A percentile compares a stretch with the other conserved stretches of the same genome.
Conservation (phyloP, 768 basidiomycete species). For the Agrocybe pediades region DNA sequence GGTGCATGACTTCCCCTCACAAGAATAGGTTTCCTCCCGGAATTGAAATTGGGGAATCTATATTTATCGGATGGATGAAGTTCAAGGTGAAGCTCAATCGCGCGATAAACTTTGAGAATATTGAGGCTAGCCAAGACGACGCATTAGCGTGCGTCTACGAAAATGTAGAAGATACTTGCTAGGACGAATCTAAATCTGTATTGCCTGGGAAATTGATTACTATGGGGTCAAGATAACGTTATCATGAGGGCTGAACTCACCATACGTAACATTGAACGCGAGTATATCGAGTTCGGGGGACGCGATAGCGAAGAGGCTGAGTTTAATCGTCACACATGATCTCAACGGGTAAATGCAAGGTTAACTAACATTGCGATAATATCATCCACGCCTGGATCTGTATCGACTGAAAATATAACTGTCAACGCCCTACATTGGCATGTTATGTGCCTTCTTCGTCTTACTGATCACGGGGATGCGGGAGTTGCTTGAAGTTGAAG, state of each 20-base stretch:
- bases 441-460: slow-evolving; percentile 24
- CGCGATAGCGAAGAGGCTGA: slow-evolving; percentile 73
- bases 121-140: slow-evolving; percentile 59
- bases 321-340: not conserved
- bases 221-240: not conserved
- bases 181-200: slow-evolving; percentile 61
- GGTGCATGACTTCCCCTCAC: slow-evolving; percentile 66
- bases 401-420: slow-evolving; percentile 57
- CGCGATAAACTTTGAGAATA: slow-evolving; percentile 75
- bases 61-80: slow-evolving; percentile 50
- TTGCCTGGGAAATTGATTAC: slow-evolving; percentile 52
- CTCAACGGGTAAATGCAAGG: not conserved
- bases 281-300: slow-evolving; percentile 84
- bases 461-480: slow-evolving; percentile 76
- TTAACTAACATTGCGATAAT: slow-evolving; percentile 67
- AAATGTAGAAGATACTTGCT: slow-evolving; percentile 41
- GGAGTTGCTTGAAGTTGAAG: slow-evolving; percentile 71
- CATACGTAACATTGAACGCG: slow-evolving; percentile 76
- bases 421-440: not conserved
- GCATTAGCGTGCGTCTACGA: not conserved
- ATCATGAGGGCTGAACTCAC: slow-evolving; percentile 37
- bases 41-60: slow-evolving; percentile 67
- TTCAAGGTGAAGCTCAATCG: slow-evolving; percentile 59
- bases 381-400: slow-evolving; percentile 89
- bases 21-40: slow-evolving; percentile 56